Conservation (phyloP, 805 yeast genomes). For the Ogataea thermomethanolica region DNA sequence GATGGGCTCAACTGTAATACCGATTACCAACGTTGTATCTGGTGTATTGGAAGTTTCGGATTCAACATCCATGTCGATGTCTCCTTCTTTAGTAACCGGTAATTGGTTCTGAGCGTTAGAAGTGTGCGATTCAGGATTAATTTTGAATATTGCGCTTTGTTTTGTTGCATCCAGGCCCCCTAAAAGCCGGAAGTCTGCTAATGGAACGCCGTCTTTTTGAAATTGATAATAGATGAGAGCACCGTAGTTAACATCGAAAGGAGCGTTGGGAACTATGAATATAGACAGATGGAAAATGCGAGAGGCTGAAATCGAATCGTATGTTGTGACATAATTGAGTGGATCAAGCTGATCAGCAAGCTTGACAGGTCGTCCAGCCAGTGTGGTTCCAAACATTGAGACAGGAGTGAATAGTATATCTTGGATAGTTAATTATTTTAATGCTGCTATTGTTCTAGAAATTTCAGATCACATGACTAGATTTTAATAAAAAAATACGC, state of each 20-base stretch:
- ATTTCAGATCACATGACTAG: slow-evolving; percentile 11
- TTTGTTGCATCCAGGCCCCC: slow-evolving; percentile 63
- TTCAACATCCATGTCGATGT: slow-evolving; percentile 54
- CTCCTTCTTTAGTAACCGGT: slow-evolving; percentile 30
- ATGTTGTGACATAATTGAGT: slow-evolving; percentile 60
- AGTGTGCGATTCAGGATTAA: slow-evolving; percentile 41
- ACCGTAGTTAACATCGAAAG: slow-evolving; percentile 63
- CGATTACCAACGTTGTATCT: slow-evolving; percentile 43
- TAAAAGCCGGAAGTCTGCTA: slow-evolving; percentile 55
- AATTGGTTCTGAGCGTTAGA: slow-evolving; percentile 25
- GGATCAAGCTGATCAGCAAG: slow-evolving; percentile 64
- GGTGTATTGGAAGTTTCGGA: slow-evolving; percentile 21
- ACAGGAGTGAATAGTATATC: not conserved
- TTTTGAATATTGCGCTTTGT: slow-evolving; percentile 88
- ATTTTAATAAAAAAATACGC: slow-evolving; percentile 6
- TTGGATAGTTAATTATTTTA: not conserved
- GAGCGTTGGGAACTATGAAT: slow-evolving; percentile 80
- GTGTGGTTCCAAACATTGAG: slow-evolving; percentile 34
- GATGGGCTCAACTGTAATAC: slow-evolving; percentile 87
- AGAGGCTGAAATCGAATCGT: slow-evolving; percentile 53
- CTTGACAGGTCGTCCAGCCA: slow-evolving; percentile 36
- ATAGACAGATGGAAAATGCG: slow-evolving; percentile 74
- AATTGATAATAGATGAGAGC: slow-evolving; percentile 89
- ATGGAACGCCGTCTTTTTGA: slow-evolving; percentile 43
- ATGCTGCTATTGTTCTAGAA: slow-evolving; percentile 10